Base-by-base conservation (phyloP, 179 eudicot genomes). In the Silene noctiflora region DNA sequence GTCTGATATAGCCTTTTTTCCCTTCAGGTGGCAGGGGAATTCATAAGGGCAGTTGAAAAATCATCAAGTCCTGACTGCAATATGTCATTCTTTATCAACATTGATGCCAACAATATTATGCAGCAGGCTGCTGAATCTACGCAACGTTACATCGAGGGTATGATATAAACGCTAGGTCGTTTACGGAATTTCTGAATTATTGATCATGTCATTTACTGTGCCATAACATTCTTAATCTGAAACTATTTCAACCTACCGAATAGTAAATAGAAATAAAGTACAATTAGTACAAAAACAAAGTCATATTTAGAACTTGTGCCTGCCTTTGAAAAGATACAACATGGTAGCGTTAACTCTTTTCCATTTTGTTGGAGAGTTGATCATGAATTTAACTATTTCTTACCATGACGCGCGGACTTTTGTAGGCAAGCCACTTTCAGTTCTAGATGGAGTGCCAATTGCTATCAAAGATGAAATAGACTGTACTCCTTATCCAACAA, bases 401-500 rank as follows among this genome's bases (percentile, higher is more conserved):
- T 66, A 29, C 22, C 67, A 12, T 75, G 72, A 21, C 3, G 53
- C 39, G 6, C 17, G 31, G 20, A 14, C n/a, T 29, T 71, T 11
- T 75, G 27, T 76, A 94, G 98, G 98, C 79, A 82, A 94, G 80
- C 89, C 88, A 55, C 86, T 92, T 67, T 94, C 98, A 35, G 84
- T 85, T 65, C 86, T 94, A 7, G 98, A 94, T 82, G 98, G 98
- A 82, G 93, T 94, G 33, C 97, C 91, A 44, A 78, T 94, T 72
- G 98, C 96, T 48, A 74, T 94, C 61, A 94, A 94, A 82, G 98
- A 94, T 75, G 98, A 94, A 81, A 91, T 94, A 61, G 98, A 94
- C 83, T 94, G 98, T 77, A 77, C 83, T 39, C 98, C 98, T 60
- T 94, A 94, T 85, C 96, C 97, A 79, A 94, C 98, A 10, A 94